Percentiles rank a stretch among this genome's conserved stretches.
These are phyloP conservation scores for Chaetomium globosum DNA, from an alignment of 2,329 filamentous ascomycete species.

Conservation along the genomic window DNA sequence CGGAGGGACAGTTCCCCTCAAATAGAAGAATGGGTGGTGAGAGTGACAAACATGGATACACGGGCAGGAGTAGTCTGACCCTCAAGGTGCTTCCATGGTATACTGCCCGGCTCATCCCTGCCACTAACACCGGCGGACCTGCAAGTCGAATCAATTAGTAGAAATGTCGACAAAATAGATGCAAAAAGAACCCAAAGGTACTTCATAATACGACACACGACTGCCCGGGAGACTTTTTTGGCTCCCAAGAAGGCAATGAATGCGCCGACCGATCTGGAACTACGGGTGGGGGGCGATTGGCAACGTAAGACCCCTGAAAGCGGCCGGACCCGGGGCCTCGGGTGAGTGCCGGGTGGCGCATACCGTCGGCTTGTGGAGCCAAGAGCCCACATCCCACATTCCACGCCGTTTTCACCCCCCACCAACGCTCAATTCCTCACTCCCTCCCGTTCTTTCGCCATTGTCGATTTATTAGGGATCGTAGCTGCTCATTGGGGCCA, in stretches of 20 bases:
- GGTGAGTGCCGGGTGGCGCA: constrained; percentile 23
- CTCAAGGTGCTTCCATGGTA: too few species aligned
- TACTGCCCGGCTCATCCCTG: too few species aligned
- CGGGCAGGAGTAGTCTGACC: too few species aligned
- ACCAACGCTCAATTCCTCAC: constrained; percentile 8
- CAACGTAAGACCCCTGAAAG: not conserved
- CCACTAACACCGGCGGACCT: too few species aligned
- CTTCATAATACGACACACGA: not conserved
- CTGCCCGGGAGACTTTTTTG: not conserved
- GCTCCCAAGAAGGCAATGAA: not conserved
- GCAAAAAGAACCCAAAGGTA: not conserved
- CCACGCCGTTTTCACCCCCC: constrained; percentile 22
- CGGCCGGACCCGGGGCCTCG: constrained; percentile 11
- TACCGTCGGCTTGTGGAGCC: constrained; percentile 29
- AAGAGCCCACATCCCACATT: constrained; percentile 24
- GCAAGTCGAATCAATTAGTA: too few species aligned
- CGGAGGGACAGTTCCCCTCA: too few species aligned
- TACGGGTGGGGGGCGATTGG: not conserved
- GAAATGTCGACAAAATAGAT: too few species aligned
- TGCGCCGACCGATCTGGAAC: not conserved
- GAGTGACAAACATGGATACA: too few species aligned
- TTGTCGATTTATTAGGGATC: not conserved
- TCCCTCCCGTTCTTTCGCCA: constrained; percentile 14
- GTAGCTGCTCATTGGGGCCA: not conserved
- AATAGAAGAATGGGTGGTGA: too few species aligned